phyloP scores from a whole-genome alignment of 2,329 filamentous ascomycete genomes.

The Penicillium brevicompactum region DNA sequence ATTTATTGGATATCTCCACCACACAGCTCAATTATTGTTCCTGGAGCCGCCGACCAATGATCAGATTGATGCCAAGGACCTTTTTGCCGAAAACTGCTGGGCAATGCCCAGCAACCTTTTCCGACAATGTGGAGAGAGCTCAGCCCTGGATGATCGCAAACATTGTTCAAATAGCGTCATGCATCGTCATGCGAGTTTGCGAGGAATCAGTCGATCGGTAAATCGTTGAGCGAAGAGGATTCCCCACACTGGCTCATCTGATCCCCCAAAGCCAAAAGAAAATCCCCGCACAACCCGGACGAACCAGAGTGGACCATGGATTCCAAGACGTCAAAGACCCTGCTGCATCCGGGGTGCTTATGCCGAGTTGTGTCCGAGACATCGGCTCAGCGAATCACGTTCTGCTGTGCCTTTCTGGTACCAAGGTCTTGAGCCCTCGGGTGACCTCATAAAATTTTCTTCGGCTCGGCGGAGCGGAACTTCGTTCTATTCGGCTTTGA shows the following conservation, averaged over 20 bases:
- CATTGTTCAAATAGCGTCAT: neutral
- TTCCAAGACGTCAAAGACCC: neutral
- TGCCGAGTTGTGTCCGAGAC: neutral
- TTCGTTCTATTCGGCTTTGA: neutral
- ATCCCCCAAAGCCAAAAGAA: conserved; percentile 1
- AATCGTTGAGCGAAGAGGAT: neutral
- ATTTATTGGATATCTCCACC: neutral
- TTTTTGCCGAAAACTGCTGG: neutral
- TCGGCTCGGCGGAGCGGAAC: conserved; percentile 25
- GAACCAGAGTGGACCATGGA: neutral
- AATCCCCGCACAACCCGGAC: neutral
- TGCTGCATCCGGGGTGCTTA: neutral
- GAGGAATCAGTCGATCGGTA: neutral
- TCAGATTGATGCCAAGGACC: neutral
- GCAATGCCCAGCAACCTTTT: neutral
- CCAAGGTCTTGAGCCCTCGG: neutral
- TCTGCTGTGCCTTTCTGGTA: neutral
- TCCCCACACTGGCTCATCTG: conserved; percentile 12
- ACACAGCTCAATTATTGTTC: neutral
- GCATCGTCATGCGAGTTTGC: conserved; percentile 1
- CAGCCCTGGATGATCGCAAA: conserved; percentile 1
- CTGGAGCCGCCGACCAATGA: neutral
- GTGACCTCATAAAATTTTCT: neutral
- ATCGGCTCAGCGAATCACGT: neutral
- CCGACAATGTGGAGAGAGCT: conserved; percentile 1